A percentile compares a stretch with the other conserved stretches of the same genome.
These are phyloP conservation scores for Gautieria morchelliformis DNA, from an alignment of 768 basidiomycete species.

Conservation along the genomic window DNA sequence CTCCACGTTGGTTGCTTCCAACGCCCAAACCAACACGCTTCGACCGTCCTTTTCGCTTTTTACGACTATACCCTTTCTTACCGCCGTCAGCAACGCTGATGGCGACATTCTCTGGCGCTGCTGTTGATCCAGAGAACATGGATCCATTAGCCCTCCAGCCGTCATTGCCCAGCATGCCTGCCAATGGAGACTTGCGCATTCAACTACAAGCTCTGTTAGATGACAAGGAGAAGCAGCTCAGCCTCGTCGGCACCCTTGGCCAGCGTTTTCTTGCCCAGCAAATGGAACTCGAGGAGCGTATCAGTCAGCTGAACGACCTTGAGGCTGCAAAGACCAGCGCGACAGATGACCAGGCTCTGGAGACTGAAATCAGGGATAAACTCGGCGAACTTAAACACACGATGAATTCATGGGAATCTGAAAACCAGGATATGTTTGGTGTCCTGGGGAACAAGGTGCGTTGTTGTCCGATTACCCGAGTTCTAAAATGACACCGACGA, in stretches of 20 bases:
- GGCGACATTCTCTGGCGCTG: constrained; percentile 8
- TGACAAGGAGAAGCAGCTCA: constrained; percentile 85
- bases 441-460: constrained; percentile 56
- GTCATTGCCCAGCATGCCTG: not conserved
- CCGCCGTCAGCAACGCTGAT: constrained; percentile 4
- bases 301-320: constrained; percentile 50
- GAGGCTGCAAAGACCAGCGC: constrained; percentile 41
- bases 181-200: constrained; percentile 18
- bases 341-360: constrained; percentile 52
- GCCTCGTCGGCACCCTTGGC: constrained; percentile 85
- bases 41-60: not conserved
- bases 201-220: constrained; percentile 59
- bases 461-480: constrained; percentile 15
- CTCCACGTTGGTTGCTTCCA: not conserved
- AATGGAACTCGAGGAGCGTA: constrained; percentile 84
- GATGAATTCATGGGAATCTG: constrained; percentile 65
- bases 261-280: constrained; percentile 91
- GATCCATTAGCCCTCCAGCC: not conserved
- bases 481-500: constrained; percentile 4
- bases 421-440: constrained; percentile 68
- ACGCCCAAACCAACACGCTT: constrained; percentile 6
- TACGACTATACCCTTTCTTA: not conserved
- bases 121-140: not conserved
- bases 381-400: constrained; percentile 72
- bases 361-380: constrained; percentile 57